These are phyloP conservation scores for Gremmenia infestans DNA, from an alignment of 2,329 filamentous ascomycete genomes.

Conservation along the genomic window DNA sequence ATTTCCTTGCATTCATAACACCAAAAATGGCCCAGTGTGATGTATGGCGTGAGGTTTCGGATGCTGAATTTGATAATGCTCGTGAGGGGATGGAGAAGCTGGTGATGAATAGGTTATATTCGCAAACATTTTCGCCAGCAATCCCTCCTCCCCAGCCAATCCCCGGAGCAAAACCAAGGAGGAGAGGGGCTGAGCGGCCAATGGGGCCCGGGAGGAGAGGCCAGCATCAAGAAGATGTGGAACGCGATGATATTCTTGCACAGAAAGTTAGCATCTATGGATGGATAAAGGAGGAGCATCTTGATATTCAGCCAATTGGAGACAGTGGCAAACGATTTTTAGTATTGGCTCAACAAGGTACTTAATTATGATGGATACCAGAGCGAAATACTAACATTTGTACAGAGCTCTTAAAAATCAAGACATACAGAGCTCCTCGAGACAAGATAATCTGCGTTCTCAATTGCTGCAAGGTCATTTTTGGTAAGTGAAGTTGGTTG, in stretches of 20 bases:
- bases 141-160: constrained; percentile 77
- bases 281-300: constrained; percentile 88
- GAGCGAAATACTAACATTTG: background rate
- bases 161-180: constrained; percentile 61
- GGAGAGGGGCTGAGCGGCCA: constrained; percentile 61
- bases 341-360: constrained; percentile 80
- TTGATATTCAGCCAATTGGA: constrained; percentile 82
- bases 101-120: constrained; percentile 96
- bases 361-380: background rate
- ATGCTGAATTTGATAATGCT: constrained; percentile 97
- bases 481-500: constrained; percentile 53
- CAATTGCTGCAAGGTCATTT: constrained; percentile 99
- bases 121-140: constrained; percentile 91
- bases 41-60: constrained; percentile 91
- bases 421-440: constrained; percentile 89
- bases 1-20: constrained; percentile 92
- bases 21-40: constrained; percentile 98
- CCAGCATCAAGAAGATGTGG: constrained; percentile 97
- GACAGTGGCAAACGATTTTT: constrained; percentile 87
- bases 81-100: constrained; percentile 99
- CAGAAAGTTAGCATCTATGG: constrained; percentile 97
- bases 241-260: constrained; percentile 89
- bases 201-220: constrained; percentile 81
- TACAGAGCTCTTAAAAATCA: constrained; percentile 87
- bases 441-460: constrained; percentile 98